Evolutionary conservation across 805 yeast species (phyloP), one percentile per base, ranked within the genome.

Genomic region (Sugiyamaella smithiae): DNA sequence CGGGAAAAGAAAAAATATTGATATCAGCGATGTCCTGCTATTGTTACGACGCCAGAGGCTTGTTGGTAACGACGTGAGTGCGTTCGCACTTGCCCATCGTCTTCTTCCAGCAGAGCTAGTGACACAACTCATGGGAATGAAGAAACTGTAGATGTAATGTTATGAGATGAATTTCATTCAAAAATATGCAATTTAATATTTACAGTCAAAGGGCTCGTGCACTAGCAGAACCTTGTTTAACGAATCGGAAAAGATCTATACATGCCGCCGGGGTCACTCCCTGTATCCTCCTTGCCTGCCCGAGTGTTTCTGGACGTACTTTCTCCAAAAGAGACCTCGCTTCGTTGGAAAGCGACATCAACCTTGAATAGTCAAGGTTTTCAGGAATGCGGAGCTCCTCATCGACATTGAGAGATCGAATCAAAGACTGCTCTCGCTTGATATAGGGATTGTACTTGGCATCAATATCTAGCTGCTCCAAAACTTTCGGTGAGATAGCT

Each of bases 241-340:
- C 62, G 50, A 62, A 55, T 35, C 66, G 60, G 36, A 82, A 86
- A 41, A 90, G 72, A 61, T 87, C 95, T 54, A 88, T 85, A 14
- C 88, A 72, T 0, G 97, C 93, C 0, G 97, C 91, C 0, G 98
- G 96, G 0, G 98, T 91, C 1, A 93, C 82, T 0, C 99, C 98
- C 60, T 93, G 95, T 9, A 91, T 85, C 57, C 98, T 74, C 63
- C 96, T 76, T 0, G 98, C 98, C 64, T 93, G 98, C 0, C 98
- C 98, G 40, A 93, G 80, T 0, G 97, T 93, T 46, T 80, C 79
- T 0, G 99, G 99, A 53, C 86, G 84, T 12, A 88, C 81, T 8
- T 75, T 73, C 58, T 88, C 86, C 47, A 93, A 70, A 8, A 85
- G 67, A 14, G 71, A 72, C 49, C 85, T 78, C 24, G 82, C 90